These are phyloP conservation scores for Scleromitrula shiraiana DNA, from an alignment of 2,329 filamentous ascomycete genomes.

Conservation along the genomic window DNA sequence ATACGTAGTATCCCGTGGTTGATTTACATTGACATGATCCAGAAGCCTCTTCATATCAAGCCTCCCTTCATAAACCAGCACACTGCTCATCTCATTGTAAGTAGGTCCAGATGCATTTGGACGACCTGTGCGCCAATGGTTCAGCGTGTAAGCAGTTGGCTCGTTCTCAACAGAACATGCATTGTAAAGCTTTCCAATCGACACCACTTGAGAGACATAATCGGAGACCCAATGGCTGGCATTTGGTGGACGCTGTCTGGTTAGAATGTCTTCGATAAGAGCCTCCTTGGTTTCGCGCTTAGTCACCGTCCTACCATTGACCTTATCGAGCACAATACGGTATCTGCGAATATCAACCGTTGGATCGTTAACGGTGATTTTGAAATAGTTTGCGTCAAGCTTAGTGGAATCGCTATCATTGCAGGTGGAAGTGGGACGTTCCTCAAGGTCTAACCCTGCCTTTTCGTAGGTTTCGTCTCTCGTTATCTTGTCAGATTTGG, in stretches of 20 bases:
- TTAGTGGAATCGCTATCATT: too few species aligned
- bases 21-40: not conserved
- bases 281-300: not conserved
- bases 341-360: not conserved
- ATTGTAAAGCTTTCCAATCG: not conserved
- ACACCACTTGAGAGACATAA: slow-evolving; percentile 6
- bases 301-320: not conserved
- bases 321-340: not conserved
- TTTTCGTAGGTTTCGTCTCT: too few species aligned
- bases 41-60: not conserved
- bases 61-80: not conserved
- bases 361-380: not conserved
- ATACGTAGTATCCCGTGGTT: not conserved
- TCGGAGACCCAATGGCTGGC: slow-evolving; percentile 1
- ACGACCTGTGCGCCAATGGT: too few species aligned
- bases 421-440: too few species aligned
- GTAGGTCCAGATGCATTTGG: not conserved
- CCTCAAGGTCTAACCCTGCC: too few species aligned
- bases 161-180: not conserved
- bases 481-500: too few species aligned
- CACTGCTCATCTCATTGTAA: not conserved
- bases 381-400: slow-evolving; percentile 31
- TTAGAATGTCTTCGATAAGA: not conserved
- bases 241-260: not conserved
- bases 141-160: not conserved